Evolutionary conservation across 2,329 filamentous ascomycete genomes (phyloP).

Genomic region (Coniochaeta ligniaria): DNA sequence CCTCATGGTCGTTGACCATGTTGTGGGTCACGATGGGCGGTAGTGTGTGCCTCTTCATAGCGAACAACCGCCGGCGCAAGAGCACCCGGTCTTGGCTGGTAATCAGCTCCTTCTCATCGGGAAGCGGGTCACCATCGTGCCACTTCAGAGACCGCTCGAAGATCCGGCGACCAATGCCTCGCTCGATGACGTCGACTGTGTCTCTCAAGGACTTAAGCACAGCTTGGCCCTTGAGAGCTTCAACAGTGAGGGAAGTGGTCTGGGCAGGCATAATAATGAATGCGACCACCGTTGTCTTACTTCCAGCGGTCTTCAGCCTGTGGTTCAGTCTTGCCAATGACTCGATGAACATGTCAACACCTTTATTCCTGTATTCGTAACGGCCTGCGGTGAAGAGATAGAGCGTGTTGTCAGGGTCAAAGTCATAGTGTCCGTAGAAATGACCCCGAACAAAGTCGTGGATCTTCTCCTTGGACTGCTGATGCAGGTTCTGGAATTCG

Average conservation of each 20-base stretch:
- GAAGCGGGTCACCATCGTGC: slow-evolving; percentile 89
- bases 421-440: slow-evolving; percentile 98
- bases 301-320: slow-evolving; percentile 74
- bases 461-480: slow-evolving; percentile 95
- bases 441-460: slow-evolving; percentile 97
- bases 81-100: slow-evolving; percentile 88
- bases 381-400: slow-evolving; percentile 97
- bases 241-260: slow-evolving; percentile 89
- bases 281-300: slow-evolving; percentile 89
- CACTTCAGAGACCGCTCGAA: slow-evolving; percentile 92
- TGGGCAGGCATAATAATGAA: slow-evolving; percentile 99
- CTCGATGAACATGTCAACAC: slow-evolving; percentile 99
- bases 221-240: slow-evolving; percentile 92
- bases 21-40: slow-evolving; percentile 98
- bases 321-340: slow-evolving; percentile 92
- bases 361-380: slow-evolving; percentile 98
- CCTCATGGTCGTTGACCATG: slow-evolving; percentile 90
- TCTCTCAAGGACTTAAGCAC: slow-evolving; percentile 95
- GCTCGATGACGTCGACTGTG: slow-evolving; percentile 87
- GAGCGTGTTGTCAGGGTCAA: slow-evolving; percentile 91
- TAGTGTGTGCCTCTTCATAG: slow-evolving; percentile 87
- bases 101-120: slow-evolving; percentile 94
- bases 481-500: slow-evolving; percentile 97
- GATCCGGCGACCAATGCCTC: slow-evolving; percentile 84
- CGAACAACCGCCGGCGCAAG: slow-evolving; percentile 83